Evolutionary conservation across 164 flowering plant genomes (phyloP), one percentile per base, ranked within the genome.

Genomic region (Chloranthus sessilifolius): DNA sequence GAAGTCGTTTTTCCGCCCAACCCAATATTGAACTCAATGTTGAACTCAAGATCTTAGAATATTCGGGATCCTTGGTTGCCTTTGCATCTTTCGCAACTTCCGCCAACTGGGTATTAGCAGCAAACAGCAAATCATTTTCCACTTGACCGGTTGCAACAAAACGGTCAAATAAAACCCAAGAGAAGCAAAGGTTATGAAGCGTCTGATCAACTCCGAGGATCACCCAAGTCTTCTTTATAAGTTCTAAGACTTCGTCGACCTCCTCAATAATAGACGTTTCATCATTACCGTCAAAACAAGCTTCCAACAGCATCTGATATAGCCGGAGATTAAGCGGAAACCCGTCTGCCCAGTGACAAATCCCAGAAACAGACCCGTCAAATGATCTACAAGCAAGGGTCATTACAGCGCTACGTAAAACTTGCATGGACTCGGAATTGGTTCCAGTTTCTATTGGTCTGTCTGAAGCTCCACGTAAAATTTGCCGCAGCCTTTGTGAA

Each of bases 261-360:
- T 91, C 98, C 53, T 91, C 95, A 40, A 91, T 72, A 6, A 91
- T 51, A 11, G 70, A 61, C 25, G 83, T 68, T 45, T 76, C 81
- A n/a, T 88, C 95, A 52, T 73, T 68, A 26, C 54, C 58, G 63
- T 91, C 98, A 69, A 91, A 91, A 66, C 88, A 80, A 44, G 95
- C 77, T 57, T 83, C 87, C 37, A 91, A 59, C 28, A 91, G 83
- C 72, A 69, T 71, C 52, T 71, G 78, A 52, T 91, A 91, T 7
- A 91, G 62, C 21, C 69, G 71, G 30, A 91, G 74, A 60, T 85
- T 91, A 50, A 91, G 42, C 3, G 98, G 98, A 53, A 49, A 63
- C 9, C 94, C 96, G 68, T 88, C 98, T 14, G 95, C 98, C 98
- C 98, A 91, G 41, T 85, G 96, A 58, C 91, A 85, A 23, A 63